A percentile compares a stretch with the other conserved stretches of the same genome.
Evolutionary conservation across 1,284 basidiomycete species (phyloP).

Genomic region (Moniliella sp.): DNA sequence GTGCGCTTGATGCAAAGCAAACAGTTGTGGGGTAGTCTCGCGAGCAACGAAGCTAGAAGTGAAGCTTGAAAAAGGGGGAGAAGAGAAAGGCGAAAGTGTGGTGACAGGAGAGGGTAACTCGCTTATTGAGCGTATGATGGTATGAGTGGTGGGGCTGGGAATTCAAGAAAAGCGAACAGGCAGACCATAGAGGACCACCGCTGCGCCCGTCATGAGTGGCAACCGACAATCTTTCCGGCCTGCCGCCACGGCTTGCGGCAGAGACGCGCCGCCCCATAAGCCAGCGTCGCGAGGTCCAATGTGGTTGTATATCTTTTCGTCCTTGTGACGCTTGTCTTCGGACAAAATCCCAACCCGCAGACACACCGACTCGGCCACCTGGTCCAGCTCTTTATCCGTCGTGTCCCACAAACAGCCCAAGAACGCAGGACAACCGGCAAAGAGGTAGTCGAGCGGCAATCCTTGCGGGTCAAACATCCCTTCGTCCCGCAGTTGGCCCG

Average conservation of each 20-base stretch:
- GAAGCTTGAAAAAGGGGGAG: too few species aligned
- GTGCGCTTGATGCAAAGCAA: too few species aligned
- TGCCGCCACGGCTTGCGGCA: conserved; percentile 57
- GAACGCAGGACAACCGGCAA: conserved; percentile 80
- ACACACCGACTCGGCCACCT: conserved; percentile 64
- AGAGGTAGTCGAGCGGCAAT: conserved; percentile 77
- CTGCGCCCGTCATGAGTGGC: conserved; percentile 82
- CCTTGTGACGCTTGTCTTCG: conserved; percentile 9
- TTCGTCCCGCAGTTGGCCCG: conserved; percentile 62
- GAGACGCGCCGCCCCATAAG: conserved; percentile 35
- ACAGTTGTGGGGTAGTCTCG: too few species aligned
- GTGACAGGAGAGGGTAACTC: too few species aligned
- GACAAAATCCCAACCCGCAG: conserved; percentile 46
- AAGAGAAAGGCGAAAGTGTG: too few species aligned
- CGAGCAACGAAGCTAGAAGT: too few species aligned
- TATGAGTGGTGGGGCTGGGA: too few species aligned
- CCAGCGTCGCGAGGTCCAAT: background rate
- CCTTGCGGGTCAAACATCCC: conserved; percentile 79
- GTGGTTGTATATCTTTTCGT: conserved; percentile 3
- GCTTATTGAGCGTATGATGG: too few species aligned
- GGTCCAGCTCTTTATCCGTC: conserved; percentile 88
- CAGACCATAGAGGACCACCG: conserved; percentile 79
- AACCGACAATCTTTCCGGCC: conserved; percentile 64
- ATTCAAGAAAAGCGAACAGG: too few species aligned
- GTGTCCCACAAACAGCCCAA: conserved; percentile 95